Base-by-base conservation (phyloP, 495 filamentous ascomycete species). In the Aspergillus indologenus region DNA sequence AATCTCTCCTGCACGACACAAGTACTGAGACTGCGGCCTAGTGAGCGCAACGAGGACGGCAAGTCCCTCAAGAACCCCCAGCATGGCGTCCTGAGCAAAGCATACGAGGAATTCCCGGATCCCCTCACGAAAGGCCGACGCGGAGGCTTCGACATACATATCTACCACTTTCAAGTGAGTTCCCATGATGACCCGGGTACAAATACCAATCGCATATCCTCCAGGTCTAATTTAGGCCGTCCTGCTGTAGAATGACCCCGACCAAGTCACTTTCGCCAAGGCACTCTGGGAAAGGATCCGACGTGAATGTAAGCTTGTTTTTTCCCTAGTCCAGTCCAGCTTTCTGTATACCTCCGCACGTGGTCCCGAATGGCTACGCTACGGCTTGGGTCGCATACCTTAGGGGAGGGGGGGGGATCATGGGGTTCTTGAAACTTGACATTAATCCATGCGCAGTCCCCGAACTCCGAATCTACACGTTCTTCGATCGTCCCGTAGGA, bases 241-340 rank as follows among this genome's bases (percentile, higher is more conserved):
- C 11, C 17, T 12, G 24, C 21, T 61, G 18, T 64, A 90, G 73
- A 80, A 72, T 50, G 87, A 88, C 62, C 72, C 79, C 0, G 71
- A 77, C 19, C 87, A 95, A 69, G 63, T 71, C 1, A 71, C 76
- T 22, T 92, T 86, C 65, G 91, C 90, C 0, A 77, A 73, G 17
- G 85, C 87, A 21, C 79, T 96, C 0, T 88, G 86, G 79, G 84
- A 93, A 62, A 79, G 91, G 45, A 90, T 96, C 61, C 75, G 90
- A 21, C 81, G 83, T 22, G 90, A 96, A 75, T 96, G 88, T 90
- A 74, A 62, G 79, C 64, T 29, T 9, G n/a, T n/a, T n/a, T n/a
- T n/a, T n/a, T n/a, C n/a, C n/a, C n/a, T n/a, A n/a, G 26, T 26
- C n/a, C 21, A 49, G 22, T 17, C 15, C 22, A 5, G 42, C 34